Evolutionary conservation across 2,329 filamentous ascomycete genomes (phyloP).

Genomic region (Verticillium longisporum): DNA sequence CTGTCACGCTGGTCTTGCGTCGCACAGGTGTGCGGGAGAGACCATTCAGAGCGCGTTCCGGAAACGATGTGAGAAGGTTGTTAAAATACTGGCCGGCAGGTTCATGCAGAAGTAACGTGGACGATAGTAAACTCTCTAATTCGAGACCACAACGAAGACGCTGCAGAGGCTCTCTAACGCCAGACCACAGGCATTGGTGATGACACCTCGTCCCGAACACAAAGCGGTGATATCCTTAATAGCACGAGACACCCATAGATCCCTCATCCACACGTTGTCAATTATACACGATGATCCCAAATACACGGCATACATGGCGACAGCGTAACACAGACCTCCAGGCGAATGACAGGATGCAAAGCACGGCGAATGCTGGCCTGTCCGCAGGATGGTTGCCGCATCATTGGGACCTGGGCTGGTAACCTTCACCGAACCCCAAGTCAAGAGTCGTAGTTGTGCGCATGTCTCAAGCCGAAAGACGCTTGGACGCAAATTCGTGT

Average conservation of each 20-base stretch:
- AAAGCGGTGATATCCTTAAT: conserved; percentile 5
- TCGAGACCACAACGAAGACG: background rate
- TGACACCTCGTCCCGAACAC: background rate
- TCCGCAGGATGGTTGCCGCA: background rate
- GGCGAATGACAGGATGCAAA: background rate
- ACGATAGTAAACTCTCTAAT: background rate
- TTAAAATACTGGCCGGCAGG: background rate
- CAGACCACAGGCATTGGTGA: background rate
- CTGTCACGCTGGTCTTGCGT: no score
- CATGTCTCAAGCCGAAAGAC: background rate
- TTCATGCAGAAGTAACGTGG: background rate
- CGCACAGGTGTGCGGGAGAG: background rate
- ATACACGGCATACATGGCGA: background rate
- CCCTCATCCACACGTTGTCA: background rate
- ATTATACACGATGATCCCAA: background rate
- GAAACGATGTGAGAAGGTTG: background rate
- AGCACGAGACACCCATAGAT: background rate
- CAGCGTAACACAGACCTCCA: background rate
- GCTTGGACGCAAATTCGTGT: background rate
- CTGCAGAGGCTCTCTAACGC: background rate
- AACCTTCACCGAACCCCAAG: background rate
- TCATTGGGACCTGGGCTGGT: background rate
- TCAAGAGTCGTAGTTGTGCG: background rate
- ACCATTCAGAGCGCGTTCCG: background rate
- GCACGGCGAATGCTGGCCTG: background rate